Percentiles rank a stretch among this genome's conserved stretches.
These are phyloP conservation scores for Powellomyces hirtus DNA, from an alignment of 192 early-diverging fungal genomes.

Conservation along the genomic window DNA sequence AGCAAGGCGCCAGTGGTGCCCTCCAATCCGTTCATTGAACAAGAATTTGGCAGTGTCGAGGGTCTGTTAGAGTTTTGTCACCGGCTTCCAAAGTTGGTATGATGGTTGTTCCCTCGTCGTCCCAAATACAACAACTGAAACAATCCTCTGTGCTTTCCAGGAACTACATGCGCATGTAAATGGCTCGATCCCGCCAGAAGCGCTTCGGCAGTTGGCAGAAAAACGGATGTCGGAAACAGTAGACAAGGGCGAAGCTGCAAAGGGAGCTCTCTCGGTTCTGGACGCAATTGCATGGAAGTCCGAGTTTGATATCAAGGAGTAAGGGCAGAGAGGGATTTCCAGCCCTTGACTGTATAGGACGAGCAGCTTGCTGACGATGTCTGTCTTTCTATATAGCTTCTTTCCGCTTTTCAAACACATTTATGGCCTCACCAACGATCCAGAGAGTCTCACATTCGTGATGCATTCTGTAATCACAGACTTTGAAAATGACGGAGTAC, in stretches of 20 bases:
- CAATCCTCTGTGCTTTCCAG: neutral
- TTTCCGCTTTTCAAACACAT: slow-evolving; percentile 57
- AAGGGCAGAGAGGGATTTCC: too few relatives aligned
- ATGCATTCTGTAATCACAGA: slow-evolving; percentile 44
- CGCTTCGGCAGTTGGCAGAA: neutral
- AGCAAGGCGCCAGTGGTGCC: neutral
- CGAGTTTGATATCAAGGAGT: neutral
- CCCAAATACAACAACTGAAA: too few relatives aligned
- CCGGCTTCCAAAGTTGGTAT: neutral
- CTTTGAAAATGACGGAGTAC: slow-evolving; percentile 52
- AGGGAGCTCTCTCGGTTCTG: neutral
- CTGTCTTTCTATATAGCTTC: slow-evolving; percentile 34
- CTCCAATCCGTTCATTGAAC: neutral
- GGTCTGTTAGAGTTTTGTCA: neutral
- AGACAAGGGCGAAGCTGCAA: neutral
- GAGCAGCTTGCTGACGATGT: neutral
- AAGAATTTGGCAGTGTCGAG: neutral
- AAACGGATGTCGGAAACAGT: neutral
- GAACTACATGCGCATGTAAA: slow-evolving; percentile 67
- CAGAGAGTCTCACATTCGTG: slow-evolving; percentile 34
- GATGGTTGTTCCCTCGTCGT: neutral
- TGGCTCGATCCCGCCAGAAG: slow-evolving; percentile 28
- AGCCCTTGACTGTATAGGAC: neutral
- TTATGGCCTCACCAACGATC: slow-evolving; percentile 55
- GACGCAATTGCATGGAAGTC: slow-evolving; percentile 4